These are phyloP conservation scores for Solanum bulbocastanum DNA, from an alignment of 257 asterid genomes.

Conservation along the genomic window DNA sequence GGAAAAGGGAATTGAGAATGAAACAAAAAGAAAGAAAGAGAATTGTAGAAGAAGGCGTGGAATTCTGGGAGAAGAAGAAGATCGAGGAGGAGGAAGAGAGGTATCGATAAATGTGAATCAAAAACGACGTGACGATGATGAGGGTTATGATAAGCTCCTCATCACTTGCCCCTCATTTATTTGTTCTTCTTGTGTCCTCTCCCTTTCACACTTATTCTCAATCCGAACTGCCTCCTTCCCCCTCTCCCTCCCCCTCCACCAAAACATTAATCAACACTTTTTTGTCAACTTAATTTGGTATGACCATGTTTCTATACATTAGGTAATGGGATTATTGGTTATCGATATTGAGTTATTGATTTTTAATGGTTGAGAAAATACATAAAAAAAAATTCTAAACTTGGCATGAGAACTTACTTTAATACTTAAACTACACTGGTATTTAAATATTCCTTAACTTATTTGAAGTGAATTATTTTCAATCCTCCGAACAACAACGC, in stretches of 20 bases:
- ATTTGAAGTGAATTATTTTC: too few species aligned
- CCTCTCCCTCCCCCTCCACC: not conserved
- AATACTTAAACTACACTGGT: too few species aligned
- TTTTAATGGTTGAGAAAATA: too few species aligned
- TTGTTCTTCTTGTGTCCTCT: conserved; percentile 53
- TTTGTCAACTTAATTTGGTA: not conserved
- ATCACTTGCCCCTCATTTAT: conserved; percentile 68
- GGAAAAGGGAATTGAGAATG: not conserved
- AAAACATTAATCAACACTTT: not conserved
- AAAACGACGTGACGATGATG: conserved; percentile 95
- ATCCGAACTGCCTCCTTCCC: conserved; percentile 75
- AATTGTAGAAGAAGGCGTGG: conserved; percentile 32
- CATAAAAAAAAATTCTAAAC: too few species aligned
- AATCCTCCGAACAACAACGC: too few species aligned
- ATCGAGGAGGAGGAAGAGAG: not conserved
- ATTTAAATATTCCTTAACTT: too few species aligned
- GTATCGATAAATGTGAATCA: conserved; percentile 44
- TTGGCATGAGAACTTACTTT: too few species aligned
- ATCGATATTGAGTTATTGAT: too few species aligned
- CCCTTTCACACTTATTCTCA: conserved; percentile 87
- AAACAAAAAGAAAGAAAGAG: not conserved
- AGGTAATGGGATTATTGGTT: not conserved
- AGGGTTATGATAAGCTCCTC: conserved; percentile 89
- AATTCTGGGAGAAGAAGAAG: conserved; percentile 29
- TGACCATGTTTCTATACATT: not conserved